Evolutionary conservation across 306 rosid genomes (phyloP).

Genomic region (Albizia julibrissin): DNA sequence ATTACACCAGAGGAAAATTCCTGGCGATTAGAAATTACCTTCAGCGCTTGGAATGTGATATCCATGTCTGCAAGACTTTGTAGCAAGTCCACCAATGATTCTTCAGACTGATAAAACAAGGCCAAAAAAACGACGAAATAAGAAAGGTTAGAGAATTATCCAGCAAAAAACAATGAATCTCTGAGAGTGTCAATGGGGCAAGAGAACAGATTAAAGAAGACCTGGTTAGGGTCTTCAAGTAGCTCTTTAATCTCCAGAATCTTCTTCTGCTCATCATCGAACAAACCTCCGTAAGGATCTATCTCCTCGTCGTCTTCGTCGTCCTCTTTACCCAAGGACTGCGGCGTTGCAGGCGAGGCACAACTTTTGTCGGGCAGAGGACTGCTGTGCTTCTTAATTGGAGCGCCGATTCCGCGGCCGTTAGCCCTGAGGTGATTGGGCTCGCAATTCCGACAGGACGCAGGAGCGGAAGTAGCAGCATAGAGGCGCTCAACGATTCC

Average conservation of each 20-base stretch:
- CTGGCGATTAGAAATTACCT: constrained; percentile 39
- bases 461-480: constrained; percentile 37
- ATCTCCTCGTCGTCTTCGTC: constrained; percentile 45
- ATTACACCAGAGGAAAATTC: not conserved
- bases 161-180: not conserved
- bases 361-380: not conserved
- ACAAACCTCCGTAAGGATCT: constrained; percentile 66
- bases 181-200: not conserved
- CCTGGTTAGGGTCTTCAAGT: constrained; percentile 80
- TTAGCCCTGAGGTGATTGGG: not conserved
- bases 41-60: constrained; percentile 77
- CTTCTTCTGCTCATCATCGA: constrained; percentile 79
- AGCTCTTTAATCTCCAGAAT: constrained; percentile 68
- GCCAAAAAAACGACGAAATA: not conserved
- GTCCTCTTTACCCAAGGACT: constrained; percentile 45
- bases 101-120: constrained; percentile 56
- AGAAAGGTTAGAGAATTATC: not conserved
- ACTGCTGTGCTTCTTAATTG: constrained; percentile 6
- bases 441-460: constrained; percentile 47
- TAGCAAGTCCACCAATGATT: constrained; percentile 68
- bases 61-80: constrained; percentile 86
- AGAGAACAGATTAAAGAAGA: not conserved
- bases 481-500: constrained; percentile 77
- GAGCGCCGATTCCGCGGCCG: constrained; percentile 26
- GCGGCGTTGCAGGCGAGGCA: constrained; percentile 54